Base-by-base conservation (phyloP, 2,329 filamentous ascomycete genomes). In the Exophiala sp. region DNA sequence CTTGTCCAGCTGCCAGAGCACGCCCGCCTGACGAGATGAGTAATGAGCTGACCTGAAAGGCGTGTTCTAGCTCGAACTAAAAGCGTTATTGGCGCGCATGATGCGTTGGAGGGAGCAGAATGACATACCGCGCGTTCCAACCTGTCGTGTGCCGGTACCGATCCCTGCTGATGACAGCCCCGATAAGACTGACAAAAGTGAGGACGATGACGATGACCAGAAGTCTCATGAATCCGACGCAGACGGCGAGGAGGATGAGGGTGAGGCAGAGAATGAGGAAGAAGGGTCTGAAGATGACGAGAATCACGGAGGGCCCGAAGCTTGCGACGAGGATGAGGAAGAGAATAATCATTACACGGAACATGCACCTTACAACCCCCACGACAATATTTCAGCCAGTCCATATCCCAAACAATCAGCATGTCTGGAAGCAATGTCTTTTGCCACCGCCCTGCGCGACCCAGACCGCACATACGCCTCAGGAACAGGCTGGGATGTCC, bases 101-200 rank as follows among this genome's bases (percentile, higher is more conserved):
- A 42, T 46, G 46, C 29, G 43, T 18, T 43, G 42, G 51, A 50
- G 51, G 23, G 51, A 46, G 32, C 24, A 16, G 30, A 54, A 50
- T 22, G 51, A 50, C 6, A 29, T 54, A 19, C 16, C 23, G 14
- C 35, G 29, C 11, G 3, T 34, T 11, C 42, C 42, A 11, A 23
- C 19, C 14, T 32, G 16, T 40, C 27, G 8, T 18, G 10, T 21
- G 13, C 11, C 30, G 8, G 6, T 24, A 23, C 13, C n/a, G 3
- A n/a, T 24, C 11, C n/a, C 37, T n/a, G n/a, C n/a, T n/a, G n/a
- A n/a, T n/a, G 13, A 8, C 30, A 13, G 14, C 11, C 10, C 30
- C 30, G 27, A 29, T 21, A 35, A 8, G 13, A 22, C 14, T 16
- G 7, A 10, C 16, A 19, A 19, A 9, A 11, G 11, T 23, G 29